A percentile compares a stretch with the other conserved stretches of the same genome.
Conservation (phyloP, 2,329 filamentous ascomycete species). For the Penicillium expansum region DNA sequence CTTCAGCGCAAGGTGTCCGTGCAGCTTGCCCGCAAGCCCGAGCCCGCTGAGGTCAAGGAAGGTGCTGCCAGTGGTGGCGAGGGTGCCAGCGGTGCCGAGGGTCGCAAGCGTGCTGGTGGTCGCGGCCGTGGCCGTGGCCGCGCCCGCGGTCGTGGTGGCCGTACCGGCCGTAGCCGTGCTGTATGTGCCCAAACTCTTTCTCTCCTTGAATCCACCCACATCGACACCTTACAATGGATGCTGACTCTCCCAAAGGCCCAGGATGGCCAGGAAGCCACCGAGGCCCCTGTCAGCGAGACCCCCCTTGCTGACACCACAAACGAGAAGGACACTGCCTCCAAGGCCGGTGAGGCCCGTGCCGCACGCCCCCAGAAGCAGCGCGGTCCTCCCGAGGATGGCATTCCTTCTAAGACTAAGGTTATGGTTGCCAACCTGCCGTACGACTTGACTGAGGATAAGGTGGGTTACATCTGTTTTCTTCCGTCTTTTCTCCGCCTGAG, state of each 20-base stretch:
- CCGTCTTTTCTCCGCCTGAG: background rate
- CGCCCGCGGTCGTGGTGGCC: conserved; percentile 65
- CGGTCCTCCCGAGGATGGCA: conserved; percentile 93
- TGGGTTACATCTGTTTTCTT: conserved; percentile 43
- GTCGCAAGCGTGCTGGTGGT: conserved; percentile 60
- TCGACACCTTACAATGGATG: background rate
- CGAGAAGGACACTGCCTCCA: conserved; percentile 33
- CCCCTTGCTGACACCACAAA: conserved; percentile 61
- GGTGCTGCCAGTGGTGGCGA: conserved; percentile 70
- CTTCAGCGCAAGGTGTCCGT: conserved; percentile 98
- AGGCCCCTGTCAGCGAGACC: conserved; percentile 44
- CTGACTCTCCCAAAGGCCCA: conserved; percentile 16
- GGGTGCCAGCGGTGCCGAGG: conserved; percentile 65
- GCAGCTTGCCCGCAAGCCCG: conserved; percentile 96
- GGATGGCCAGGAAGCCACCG: conserved; percentile 28
- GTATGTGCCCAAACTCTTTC: conserved; percentile 41
- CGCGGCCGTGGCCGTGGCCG: conserved; percentile 63
- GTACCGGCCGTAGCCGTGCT: conserved; percentile 62
- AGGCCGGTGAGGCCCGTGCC: conserved; percentile 46
- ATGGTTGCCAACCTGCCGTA: conserved; percentile 99
- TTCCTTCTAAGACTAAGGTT: conserved; percentile 99
- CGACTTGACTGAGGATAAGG: conserved; percentile 96
- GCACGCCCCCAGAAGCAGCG: conserved; percentile 70
- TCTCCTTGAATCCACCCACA: background rate
- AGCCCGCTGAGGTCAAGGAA: conserved; percentile 78